These are phyloP conservation scores for Linum trigynum DNA, from an alignment of 345 rosid species.

Conservation along the genomic window DNA sequence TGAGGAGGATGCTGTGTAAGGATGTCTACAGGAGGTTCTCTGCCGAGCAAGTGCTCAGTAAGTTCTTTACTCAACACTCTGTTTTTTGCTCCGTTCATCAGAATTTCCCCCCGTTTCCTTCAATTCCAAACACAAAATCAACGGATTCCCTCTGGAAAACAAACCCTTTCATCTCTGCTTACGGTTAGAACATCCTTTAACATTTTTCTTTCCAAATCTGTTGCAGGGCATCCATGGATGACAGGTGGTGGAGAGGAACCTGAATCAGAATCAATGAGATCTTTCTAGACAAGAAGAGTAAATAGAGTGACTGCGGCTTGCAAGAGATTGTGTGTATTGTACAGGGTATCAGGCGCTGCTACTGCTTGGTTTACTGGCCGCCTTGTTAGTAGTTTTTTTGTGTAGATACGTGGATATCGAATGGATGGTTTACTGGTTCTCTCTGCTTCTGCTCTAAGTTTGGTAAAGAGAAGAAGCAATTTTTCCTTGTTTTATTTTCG, in stretches of 20 bases:
- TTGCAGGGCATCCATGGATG: slow-evolving; percentile 25
- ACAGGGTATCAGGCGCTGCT: too few relatives aligned
- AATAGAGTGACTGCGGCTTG: background rate
- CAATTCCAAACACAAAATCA: background rate
- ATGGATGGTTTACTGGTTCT: background rate
- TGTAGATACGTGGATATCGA: background rate
- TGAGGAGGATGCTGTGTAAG: slow-evolving; percentile 71
- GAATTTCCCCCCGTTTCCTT: background rate
- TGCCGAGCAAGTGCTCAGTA: slow-evolving; percentile 70
- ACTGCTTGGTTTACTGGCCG: too few relatives aligned
- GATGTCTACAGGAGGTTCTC: slow-evolving; percentile 66
- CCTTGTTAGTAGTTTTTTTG: too few relatives aligned
- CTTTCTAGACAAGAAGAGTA: background rate
- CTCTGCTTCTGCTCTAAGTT: background rate
- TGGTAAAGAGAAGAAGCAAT: background rate
- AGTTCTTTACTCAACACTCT: slow-evolving; percentile 11
- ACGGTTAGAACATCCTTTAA: background rate
- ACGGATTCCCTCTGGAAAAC: too few relatives aligned
- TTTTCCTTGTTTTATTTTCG: background rate
- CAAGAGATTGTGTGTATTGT: too few relatives aligned
- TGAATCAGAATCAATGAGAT: background rate
- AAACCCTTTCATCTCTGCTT: background rate
- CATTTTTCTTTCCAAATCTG: background rate
- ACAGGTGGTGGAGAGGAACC: background rate
- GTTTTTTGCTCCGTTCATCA: background rate